Evolutionary conservation across 1,284 basidiomycete species (phyloP).

Genomic region (Leccinum variabile): DNA sequence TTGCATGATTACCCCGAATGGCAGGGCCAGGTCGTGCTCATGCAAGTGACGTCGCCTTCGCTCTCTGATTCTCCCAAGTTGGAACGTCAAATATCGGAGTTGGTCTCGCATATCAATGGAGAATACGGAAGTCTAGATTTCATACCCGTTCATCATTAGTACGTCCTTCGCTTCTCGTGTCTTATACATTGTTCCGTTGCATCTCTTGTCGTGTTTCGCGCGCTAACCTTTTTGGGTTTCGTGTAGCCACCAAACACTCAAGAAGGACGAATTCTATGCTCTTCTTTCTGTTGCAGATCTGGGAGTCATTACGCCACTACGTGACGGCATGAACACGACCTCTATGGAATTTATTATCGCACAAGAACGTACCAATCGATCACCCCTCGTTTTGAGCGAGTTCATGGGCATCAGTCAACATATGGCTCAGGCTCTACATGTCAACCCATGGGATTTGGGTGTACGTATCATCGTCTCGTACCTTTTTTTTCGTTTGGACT

Average conservation of each 20-base stretch:
- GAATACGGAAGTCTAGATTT: slow-evolving; percentile 95
- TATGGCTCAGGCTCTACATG: slow-evolving; percentile 80
- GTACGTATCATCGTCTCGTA: slow-evolving; percentile 37
- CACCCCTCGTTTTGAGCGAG: slow-evolving; percentile 90
- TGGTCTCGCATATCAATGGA: slow-evolving; percentile 97
- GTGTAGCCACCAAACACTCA: slow-evolving; percentile 89
- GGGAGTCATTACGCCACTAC: slow-evolving; percentile 92
- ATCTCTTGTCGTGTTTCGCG: not conserved
- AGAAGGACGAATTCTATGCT: slow-evolving; percentile 98
- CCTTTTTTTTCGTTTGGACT: not conserved
- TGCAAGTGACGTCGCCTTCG: slow-evolving; percentile 93
- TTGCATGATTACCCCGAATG: slow-evolving; percentile 94
- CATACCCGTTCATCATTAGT: slow-evolving; percentile 99
- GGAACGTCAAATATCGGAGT: slow-evolving; percentile 90
- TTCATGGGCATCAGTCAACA: slow-evolving; percentile 96
- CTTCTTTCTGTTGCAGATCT: slow-evolving; percentile 94
- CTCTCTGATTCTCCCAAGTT: slow-evolving; percentile 92
- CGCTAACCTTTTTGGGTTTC: not conserved
- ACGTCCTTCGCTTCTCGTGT: slow-evolving; percentile 30
- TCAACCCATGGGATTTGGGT: slow-evolving; percentile 89
- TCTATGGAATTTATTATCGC: slow-evolving; percentile 98
- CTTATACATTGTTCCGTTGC: not conserved
- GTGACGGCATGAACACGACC: slow-evolving; percentile 99
- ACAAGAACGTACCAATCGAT: slow-evolving; percentile 80
- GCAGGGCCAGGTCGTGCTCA: slow-evolving; percentile 87